Conservation (phyloP, 1,284 basidiomycete genomes). For the Ustilago cynodontis region DNA sequence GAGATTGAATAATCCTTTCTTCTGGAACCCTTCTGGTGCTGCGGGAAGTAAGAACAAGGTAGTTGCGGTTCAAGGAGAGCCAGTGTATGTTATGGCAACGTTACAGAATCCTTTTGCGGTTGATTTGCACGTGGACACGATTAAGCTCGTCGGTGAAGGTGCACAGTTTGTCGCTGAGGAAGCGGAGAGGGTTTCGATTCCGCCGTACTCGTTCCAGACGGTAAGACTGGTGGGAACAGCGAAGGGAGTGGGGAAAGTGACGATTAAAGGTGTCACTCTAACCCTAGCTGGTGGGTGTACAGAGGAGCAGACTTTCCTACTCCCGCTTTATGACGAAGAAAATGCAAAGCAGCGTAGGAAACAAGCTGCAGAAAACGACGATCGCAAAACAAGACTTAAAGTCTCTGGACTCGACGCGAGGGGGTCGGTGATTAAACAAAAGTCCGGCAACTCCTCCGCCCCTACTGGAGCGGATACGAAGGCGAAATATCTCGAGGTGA, state of each 20-base stretch:
- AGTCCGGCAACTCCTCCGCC: background rate
- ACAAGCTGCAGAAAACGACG: slow-evolving; percentile 74
- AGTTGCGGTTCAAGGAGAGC: slow-evolving; percentile 84
- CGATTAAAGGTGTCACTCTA: slow-evolving; percentile 81
- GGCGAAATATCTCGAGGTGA: slow-evolving; percentile 75
- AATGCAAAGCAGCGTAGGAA: slow-evolving; percentile 78
- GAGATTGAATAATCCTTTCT: slow-evolving; percentile 46
- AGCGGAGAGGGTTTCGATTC: slow-evolving; percentile 76
- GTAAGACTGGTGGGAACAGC: slow-evolving; percentile 81
- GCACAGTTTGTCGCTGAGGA: slow-evolving; percentile 75
- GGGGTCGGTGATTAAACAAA: slow-evolving; percentile 40
- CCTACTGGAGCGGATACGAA: background rate
- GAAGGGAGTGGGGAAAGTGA: slow-evolving; percentile 77
- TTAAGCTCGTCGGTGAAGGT: slow-evolving; percentile 86
- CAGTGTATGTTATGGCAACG: slow-evolving; percentile 82
- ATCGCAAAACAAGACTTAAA: slow-evolving; percentile 78
- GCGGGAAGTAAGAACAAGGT: slow-evolving; percentile 71
- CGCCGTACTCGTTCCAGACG: slow-evolving; percentile 80
- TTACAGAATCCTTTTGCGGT: slow-evolving; percentile 92
- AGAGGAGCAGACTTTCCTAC: slow-evolving; percentile 77
- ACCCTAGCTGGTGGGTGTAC: slow-evolving; percentile 79
- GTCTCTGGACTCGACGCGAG: slow-evolving; percentile 78
- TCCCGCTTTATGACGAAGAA: slow-evolving; percentile 80
- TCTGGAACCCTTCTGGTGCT: slow-evolving; percentile 42
- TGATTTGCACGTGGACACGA: slow-evolving; percentile 84